These are phyloP conservation scores for Penicillium sp. DNA, from an alignment of 2,329 filamentous ascomycete genomes.

Conservation along the genomic window DNA sequence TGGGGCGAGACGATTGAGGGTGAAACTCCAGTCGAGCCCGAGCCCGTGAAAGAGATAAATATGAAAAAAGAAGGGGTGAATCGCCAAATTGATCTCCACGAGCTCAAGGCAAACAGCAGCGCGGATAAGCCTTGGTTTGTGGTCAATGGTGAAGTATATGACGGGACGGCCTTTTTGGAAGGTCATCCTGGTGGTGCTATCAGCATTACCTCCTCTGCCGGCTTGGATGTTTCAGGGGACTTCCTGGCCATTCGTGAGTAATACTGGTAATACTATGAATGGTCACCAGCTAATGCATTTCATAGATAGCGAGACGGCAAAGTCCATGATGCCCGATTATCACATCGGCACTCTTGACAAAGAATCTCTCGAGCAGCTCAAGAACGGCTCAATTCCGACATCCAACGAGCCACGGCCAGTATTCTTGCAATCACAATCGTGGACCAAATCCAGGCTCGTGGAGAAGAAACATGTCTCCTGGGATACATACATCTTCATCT, in stretches of 20 bases:
- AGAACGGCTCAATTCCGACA: conserved; percentile 41
- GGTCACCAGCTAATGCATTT: background rate
- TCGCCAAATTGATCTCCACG: conserved; percentile 60
- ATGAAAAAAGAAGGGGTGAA: conserved; percentile 68
- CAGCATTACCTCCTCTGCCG: conserved; percentile 78
- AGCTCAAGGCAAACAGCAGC: conserved; percentile 62
- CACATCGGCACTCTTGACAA: conserved; percentile 74
- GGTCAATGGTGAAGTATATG: conserved; percentile 80
- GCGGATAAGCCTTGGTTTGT: conserved; percentile 76
- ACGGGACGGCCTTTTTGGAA: conserved; percentile 73
- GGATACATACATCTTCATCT: conserved; percentile 77
- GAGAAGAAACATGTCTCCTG: conserved; percentile 63
- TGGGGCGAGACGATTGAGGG: conserved; percentile 70
- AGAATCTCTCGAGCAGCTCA: conserved; percentile 51
- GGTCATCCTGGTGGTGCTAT: conserved; percentile 80
- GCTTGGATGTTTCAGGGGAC: conserved; percentile 75
- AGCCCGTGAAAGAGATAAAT: conserved; percentile 60
- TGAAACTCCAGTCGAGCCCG: conserved; percentile 37
- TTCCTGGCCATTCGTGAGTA: conserved; percentile 83
- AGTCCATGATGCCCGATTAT: conserved; percentile 79
- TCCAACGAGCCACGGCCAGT: conserved; percentile 46
- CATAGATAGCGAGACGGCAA: conserved; percentile 85
- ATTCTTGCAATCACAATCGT: conserved; percentile 67
- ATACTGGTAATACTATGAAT: background rate
- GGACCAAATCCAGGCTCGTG: conserved; percentile 68